Percentiles rank a stretch among this genome's conserved stretches.
Conservation (phyloP, 352 stramenopile genomes). For the Aphanomyces astaci region DNA sequence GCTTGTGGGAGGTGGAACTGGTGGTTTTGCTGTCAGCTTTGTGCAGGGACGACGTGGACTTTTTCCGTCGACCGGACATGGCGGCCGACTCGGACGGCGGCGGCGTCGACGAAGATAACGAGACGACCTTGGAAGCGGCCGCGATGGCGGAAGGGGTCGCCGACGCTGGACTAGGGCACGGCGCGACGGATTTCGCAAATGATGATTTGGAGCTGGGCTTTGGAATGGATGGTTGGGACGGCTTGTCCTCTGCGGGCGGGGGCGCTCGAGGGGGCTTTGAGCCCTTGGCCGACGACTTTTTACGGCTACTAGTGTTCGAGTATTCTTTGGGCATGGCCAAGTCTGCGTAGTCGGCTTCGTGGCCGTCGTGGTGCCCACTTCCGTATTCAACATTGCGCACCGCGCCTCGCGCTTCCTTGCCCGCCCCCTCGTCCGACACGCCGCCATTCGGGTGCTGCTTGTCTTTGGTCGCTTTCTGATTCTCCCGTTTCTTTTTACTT, state of each 20-base stretch:
- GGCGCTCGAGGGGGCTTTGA: background rate
- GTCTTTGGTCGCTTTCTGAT: background rate
- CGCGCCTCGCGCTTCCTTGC: slow-evolving; percentile 1
- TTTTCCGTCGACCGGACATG: slow-evolving; percentile 2
- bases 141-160: background rate
- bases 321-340: background rate
- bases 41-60: background rate
- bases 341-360: background rate
- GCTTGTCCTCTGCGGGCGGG: background rate
- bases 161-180: background rate
- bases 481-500: slow-evolving; percentile 11
- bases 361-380: background rate
- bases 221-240: background rate
- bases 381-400: slow-evolving; percentile 8
- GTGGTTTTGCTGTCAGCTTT: slow-evolving; percentile 7
- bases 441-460: background rate
- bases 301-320: background rate
- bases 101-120: background rate
- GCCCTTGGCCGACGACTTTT: slow-evolving; percentile 9
- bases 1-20: background rate
- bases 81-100: background rate
- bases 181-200: background rate
- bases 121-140: background rate
- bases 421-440: background rate
- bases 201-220: background rate